Evolutionary conservation across 192 early-diverging fungal species (phyloP).

Genomic region (Coemansia guatemalensis): DNA sequence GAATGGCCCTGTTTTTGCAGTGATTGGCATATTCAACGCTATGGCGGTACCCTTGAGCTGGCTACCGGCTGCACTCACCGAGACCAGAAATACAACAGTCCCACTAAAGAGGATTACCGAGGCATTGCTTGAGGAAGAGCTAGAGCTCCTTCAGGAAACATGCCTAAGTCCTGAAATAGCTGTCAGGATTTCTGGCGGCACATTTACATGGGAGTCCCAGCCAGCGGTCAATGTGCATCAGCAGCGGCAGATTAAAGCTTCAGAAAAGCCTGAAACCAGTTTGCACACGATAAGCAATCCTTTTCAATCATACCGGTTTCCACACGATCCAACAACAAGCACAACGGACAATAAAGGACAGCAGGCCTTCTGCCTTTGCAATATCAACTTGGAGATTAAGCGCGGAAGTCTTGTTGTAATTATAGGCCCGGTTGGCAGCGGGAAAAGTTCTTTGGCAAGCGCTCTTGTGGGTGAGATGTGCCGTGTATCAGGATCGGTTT

Average conservation of each 20-base stretch:
- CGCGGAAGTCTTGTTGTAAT: constrained; percentile 57
- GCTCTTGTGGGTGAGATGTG: constrained; percentile 61
- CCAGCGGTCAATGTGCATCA: neutral
- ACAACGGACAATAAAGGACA: neutral
- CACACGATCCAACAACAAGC: neutral
- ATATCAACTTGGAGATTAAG: constrained; percentile 55
- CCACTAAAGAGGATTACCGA: constrained; percentile 38
- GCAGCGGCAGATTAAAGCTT: neutral
- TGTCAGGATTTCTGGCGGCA: constrained; percentile 18
- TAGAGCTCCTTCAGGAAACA: neutral
- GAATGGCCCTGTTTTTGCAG: constrained; percentile 43
- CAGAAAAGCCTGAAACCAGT: neutral
- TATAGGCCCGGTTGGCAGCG: constrained; percentile 70
- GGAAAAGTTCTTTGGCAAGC: constrained; percentile 58
- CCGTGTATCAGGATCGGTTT: constrained; percentile 45
- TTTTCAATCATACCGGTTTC: constrained; percentile 19
- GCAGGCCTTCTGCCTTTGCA: constrained; percentile 1
- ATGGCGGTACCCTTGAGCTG: constrained; percentile 46
- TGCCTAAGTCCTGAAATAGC: constrained; percentile 23
- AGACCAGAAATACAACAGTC: constrained; percentile 40
- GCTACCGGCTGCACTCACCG: constrained; percentile 44
- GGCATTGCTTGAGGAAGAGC: constrained; percentile 39
- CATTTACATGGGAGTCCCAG: constrained; percentile 29
- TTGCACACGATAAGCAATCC: neutral
- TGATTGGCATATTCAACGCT: constrained; percentile 49